phyloP scores from a whole-genome alignment of 208 protist species.

The Trypanosoma caninum region DNA sequence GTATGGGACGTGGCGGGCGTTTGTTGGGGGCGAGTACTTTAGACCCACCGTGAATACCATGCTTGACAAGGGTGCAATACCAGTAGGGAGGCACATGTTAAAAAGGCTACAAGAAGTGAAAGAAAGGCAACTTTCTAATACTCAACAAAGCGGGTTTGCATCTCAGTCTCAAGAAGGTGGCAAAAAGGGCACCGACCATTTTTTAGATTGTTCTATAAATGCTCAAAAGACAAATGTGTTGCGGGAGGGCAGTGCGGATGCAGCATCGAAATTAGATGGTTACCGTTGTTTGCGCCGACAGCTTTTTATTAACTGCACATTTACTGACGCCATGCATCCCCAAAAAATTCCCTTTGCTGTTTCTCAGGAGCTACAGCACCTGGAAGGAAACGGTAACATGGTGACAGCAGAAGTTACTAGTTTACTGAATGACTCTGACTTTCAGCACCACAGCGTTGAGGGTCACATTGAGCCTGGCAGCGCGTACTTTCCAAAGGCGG shows the following conservation, averaged over 20 bases:
- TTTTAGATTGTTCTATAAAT: too few species aligned
- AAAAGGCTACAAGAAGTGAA: slow-evolving; percentile 36
- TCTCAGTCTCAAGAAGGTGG: background rate
- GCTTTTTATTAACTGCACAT: slow-evolving; percentile 63
- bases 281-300: slow-evolving; percentile 15
- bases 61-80: slow-evolving; percentile 63
- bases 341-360: slow-evolving; percentile 43
- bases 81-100: slow-evolving; percentile 66
- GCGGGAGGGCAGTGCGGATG: background rate
- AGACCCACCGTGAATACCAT: slow-evolving; percentile 58
- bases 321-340: slow-evolving; percentile 66
- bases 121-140: background rate
- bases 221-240: background rate
- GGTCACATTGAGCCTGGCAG: slow-evolving; percentile 56
- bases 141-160: background rate
- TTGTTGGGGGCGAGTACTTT: slow-evolving; percentile 77
- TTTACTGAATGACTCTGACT: slow-evolving; percentile 13
- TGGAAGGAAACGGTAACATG: slow-evolving; percentile 22
- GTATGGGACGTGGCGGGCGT: slow-evolving; percentile 76
- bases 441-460: background rate
- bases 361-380: slow-evolving; percentile 41
- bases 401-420: slow-evolving; percentile 15
- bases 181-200: background rate
- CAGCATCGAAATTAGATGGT: background rate
- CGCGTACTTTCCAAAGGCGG: slow-evolving; percentile 68